These are phyloP conservation scores for Skeletonema grethae DNA, from an alignment of 108 stramenopile species.

Conservation along the genomic window DNA sequence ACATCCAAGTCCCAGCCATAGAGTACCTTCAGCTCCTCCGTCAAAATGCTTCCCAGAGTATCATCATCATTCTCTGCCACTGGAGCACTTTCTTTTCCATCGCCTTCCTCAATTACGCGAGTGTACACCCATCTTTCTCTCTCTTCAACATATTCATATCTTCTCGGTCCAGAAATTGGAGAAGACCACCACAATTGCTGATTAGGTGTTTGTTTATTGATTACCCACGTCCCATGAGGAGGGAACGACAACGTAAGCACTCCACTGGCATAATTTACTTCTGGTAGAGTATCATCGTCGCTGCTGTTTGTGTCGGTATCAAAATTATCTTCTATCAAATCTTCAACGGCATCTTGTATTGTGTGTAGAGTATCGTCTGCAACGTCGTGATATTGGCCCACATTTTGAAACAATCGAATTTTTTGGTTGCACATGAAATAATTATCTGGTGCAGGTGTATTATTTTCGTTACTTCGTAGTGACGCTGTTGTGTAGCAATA, in stretches of 20 bases:
- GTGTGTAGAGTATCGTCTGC: constrained; percentile 88
- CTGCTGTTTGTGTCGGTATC: constrained; percentile 29
- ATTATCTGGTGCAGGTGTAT: not conserved
- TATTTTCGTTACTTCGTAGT: not conserved
- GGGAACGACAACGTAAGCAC: constrained; percentile 78
- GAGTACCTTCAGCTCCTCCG: constrained; percentile 61
- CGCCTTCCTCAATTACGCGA: constrained; percentile 49
- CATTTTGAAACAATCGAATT: constrained; percentile 59
- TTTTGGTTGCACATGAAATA: constrained; percentile 8
- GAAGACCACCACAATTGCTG: constrained; percentile 90
- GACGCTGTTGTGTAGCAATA: not conserved
- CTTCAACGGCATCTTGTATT: constrained; percentile 89
- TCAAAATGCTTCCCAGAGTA: constrained; percentile 54
- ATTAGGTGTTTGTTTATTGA: constrained; percentile 98
- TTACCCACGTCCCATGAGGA: constrained; percentile 90
- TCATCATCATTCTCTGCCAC: constrained; percentile 22
- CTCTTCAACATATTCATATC: constrained; percentile 83
- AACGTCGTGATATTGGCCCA: constrained; percentile 76
- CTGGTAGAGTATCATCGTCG: constrained; percentile 50
- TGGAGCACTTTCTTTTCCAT: not conserved
- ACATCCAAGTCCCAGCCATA: constrained; percentile 56
- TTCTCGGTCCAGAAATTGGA: constrained; percentile 88
- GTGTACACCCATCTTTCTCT: constrained; percentile 73
- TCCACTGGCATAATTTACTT: constrained; percentile 71
- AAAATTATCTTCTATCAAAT: constrained; percentile 72